Evolutionary conservation across 495 filamentous ascomycete genomes (phyloP), one percentile per base, ranked within the genome.

Genomic region (Eremomyces bilateralis): DNA sequence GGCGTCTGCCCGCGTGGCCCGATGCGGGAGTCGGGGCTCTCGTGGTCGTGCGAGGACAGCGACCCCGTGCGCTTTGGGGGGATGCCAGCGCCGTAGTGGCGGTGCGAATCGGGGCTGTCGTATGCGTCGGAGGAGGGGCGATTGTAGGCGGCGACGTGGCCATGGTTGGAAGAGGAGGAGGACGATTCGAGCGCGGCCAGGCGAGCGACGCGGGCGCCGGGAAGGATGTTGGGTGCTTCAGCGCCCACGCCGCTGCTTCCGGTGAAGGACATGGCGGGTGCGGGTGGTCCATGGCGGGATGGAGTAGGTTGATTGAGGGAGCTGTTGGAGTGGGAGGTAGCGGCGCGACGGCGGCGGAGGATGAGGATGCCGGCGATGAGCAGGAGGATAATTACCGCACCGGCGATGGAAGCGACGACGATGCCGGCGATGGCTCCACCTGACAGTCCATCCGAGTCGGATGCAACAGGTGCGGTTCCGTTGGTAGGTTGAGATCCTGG

Each of bases 221-320:
- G 77, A 17, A 85, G 65, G 20, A 77, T 62, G 40, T 80, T 75
- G 41, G 63, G 47, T 15, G 53, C 42, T 44, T 58, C n/a, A n/a
- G n/a, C n/a, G n/a, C n/a, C n/a, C n/a, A n/a, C n/a, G n/a, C n/a
- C n/a, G 48, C 51, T 24, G 6, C 6, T 8, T 17, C 43, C 44
- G 27, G 40, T 39, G 38, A 43, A 51, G 3, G 44, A 40, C 51
- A 59, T 57, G 11, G 46, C 34, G 4, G 47, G 50, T 25, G 33
- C 21, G n/a, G 38, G 30, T 22, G 57, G 51, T 16, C 60, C 57
- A 41, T 63, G 71, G 31, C 81, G 67, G 31, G 73, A 62, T 1
- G 85, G 82, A 19, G 80, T 76, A 16, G 81, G 84, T 51, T 85
- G 78, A 53, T 93, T 94, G 53, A 94, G 74, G 17, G n/a, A n/a